A percentile compares a stretch with the other conserved stretches of the same genome.
Conservation (phyloP, 192 early-diverging fungal genomes). For the Umbelopsis ramanniana region DNA sequence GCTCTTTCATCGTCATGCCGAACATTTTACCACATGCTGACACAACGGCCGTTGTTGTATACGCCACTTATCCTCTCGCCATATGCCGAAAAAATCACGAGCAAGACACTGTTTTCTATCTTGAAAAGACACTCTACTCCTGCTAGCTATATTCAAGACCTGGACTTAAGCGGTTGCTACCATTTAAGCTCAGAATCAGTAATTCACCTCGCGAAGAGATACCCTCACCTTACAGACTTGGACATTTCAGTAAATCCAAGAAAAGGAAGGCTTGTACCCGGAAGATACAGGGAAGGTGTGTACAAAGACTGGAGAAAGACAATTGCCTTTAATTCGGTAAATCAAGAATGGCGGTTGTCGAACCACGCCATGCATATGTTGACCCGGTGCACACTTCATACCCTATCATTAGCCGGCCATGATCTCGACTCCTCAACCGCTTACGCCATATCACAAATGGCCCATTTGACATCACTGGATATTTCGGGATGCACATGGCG, state of each 20-base stretch:
- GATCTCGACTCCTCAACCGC: not conserved
- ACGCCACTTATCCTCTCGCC: conserved; percentile 32
- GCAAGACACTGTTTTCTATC: conserved; percentile 19
- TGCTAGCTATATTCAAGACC: not conserved
- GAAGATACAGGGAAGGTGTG: conserved; percentile 5
- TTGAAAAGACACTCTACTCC: conserved; percentile 15
- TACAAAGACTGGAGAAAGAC: conserved; percentile 21
- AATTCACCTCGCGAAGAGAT: not conserved
- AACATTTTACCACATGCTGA: conserved; percentile 24
- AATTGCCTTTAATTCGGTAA: not conserved
- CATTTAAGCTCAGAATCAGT: conserved; percentile 16
- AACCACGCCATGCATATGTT: conserved; percentile 2
- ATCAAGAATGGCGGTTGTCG: conserved; percentile 13
- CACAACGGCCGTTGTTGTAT: conserved; percentile 22
- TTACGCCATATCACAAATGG: not conserved
- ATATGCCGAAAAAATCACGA: conserved; percentile 19
- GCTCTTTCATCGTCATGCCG: conserved; percentile 19
- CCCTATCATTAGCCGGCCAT: conserved; percentile 13
- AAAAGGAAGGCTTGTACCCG: conserved; percentile 16
- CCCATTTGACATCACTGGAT: not conserved
- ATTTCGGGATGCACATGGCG: conserved; percentile 31
- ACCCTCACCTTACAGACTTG: not conserved
- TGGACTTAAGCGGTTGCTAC: conserved; percentile 27
- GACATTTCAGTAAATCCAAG: conserved; percentile 17
- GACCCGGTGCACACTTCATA: conserved; percentile 7